A percentile compares a stretch with the other conserved stretches of the same genome.
phyloP scores from a whole-genome alignment of 2,329 filamentous ascomycete species.

The Lachnellula hyalina region DNA sequence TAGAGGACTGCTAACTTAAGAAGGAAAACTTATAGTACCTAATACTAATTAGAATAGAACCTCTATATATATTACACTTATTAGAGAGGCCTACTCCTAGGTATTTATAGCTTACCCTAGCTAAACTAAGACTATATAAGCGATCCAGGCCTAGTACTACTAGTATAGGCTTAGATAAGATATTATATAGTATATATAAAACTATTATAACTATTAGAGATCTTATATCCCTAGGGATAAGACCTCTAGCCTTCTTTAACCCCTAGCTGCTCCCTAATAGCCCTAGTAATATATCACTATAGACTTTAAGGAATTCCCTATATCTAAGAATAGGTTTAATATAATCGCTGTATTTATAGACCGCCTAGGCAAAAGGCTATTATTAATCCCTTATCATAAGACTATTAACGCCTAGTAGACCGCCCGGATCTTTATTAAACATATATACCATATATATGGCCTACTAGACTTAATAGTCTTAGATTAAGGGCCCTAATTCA shows the following conservation, averaged over 20 bases:
- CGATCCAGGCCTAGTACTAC: no score
- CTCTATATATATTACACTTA: not conserved
- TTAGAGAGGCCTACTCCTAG: not conserved
- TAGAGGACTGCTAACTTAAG: not conserved
- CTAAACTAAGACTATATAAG: no score
- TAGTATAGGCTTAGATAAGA: not conserved
- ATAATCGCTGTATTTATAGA: not conserved
- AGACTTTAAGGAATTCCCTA: not conserved
- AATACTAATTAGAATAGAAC: not conserved
- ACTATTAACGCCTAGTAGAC: not conserved
- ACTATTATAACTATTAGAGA: not conserved
- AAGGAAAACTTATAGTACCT: not conserved
- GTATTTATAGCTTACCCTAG: not conserved
- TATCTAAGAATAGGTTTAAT: not conserved
- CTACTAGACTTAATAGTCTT: not conserved
- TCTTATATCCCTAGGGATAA: not conserved
- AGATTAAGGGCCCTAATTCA: not conserved
- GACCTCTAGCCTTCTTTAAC: not conserved
- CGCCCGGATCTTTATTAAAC: not conserved
- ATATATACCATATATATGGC: not conserved
- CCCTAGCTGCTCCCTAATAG: not conserved
- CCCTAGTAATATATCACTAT: not conserved
- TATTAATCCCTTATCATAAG: not conserved
- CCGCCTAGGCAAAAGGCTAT: not conserved
- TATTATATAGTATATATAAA: not conserved